phyloP scores from a whole-genome alignment of 148 eudicot species.

The Heliamphora exappendiculata region DNA sequence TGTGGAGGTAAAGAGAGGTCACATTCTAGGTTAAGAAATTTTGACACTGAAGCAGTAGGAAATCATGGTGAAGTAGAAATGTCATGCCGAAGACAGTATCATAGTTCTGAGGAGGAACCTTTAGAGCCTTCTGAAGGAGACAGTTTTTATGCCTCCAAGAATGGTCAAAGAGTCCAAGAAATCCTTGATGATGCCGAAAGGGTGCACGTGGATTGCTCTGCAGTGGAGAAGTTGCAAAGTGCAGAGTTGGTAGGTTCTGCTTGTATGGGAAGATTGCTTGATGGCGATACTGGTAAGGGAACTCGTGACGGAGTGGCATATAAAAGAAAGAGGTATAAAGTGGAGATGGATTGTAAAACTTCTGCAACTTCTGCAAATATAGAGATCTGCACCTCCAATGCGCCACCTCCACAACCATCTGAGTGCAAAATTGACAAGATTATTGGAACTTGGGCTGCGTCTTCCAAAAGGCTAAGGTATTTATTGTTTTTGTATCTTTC shows the following conservation, averaged over 20 bases:
- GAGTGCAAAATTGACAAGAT: not conserved
- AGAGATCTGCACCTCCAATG: not conserved
- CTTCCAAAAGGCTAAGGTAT: slow-evolving; percentile 14
- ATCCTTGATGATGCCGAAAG: slow-evolving; percentile 9
- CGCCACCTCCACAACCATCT: slow-evolving; percentile 8
- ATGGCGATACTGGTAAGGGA: slow-evolving; percentile 12
- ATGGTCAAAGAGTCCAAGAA: slow-evolving; percentile 10
- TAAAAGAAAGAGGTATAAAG: slow-evolving; percentile 9
- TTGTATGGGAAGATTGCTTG: slow-evolving; percentile 12
- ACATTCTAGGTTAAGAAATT: not conserved
- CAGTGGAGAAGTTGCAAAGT: slow-evolving; percentile 13
- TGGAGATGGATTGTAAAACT: not conserved
- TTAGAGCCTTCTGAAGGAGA: slow-evolving; percentile 13
- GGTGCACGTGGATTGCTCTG: slow-evolving; percentile 9
- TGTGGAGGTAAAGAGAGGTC: slow-evolving; percentile 9
- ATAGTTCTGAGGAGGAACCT: slow-evolving; percentile 1
- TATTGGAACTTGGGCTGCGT: not conserved
- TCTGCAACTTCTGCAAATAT: not conserved
- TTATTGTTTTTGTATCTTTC: not conserved
- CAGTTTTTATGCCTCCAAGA: slow-evolving; percentile 7
- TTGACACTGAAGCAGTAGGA: slow-evolving; percentile 1
- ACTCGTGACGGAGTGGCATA: slow-evolving; percentile 9
- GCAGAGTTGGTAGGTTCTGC: slow-evolving; percentile 13
- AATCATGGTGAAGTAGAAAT: not conserved
- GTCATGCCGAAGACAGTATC: not conserved